Base-by-base conservation (phyloP, 2,329 filamentous ascomycete species). In the Cryphonectria japonica region DNA sequence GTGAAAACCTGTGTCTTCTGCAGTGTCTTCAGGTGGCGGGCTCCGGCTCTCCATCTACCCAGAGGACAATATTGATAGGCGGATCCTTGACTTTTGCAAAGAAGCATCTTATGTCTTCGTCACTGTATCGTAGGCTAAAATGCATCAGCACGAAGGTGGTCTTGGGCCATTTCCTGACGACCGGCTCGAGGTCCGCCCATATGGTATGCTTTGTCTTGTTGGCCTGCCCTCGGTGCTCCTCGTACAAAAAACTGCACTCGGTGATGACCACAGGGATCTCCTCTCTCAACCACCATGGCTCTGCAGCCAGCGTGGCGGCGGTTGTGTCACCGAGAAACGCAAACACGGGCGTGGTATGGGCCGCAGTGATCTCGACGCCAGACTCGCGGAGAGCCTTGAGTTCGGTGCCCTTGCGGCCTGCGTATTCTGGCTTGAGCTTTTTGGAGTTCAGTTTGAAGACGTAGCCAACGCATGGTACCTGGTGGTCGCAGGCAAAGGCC, bases 261-360 rank as follows among this genome's bases (percentile, higher is more conserved):
- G 83, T 85, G 52, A 86, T 83, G 67, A 86, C 83, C 6, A 85
- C 83, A 8, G 80, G 78, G 19, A 85, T 79, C 0, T 78, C 82
- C 0, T 76, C 74, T 2, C 71, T 66, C 39, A 86, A 71, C 83
- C 84, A 85, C 34, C 75, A 73, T 0, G 83, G 83, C 67, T 77
- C 82, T 0, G 76, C 75, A 14, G 80, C 80, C 9, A 86, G 77
- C 4, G 80, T 81, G 22, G 76, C 75, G 5, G 82, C 79, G 1
- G 84, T 85, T 0, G 83, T 84, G 74, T 86, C 84, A 7, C 84
- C 84, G 4, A 86, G 76, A 67, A 86, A 86, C 14, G 84, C 84
- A 64, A 86, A 84, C 1, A 85, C 78, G 52, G 83, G 81, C 7
- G 76, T 76, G 5, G 77, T 77, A 6, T 80, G 79, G 4, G 81